phyloP scores from a whole-genome alignment of 352 stramenopile genomes.

The Globisporangium lucens region DNA sequence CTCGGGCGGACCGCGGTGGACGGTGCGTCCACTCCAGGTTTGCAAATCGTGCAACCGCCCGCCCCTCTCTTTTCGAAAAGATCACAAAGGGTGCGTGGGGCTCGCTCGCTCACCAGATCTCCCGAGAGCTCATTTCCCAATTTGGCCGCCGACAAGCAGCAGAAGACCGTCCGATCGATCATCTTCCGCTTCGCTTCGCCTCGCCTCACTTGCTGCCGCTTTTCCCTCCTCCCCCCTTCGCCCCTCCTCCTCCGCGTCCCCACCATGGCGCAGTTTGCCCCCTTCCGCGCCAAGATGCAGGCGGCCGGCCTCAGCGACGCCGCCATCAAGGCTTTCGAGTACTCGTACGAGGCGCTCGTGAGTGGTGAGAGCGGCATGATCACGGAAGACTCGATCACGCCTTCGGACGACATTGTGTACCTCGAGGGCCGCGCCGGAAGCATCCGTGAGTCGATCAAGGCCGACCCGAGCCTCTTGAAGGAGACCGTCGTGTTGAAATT shows the following conservation, averaged over 20 bases:
- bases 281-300: conserved; percentile 96
- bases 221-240: conserved; percentile 9
- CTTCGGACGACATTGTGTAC: conserved; percentile 77
- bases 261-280: conserved; percentile 61
- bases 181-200: conserved; percentile 12
- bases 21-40: too few species aligned
- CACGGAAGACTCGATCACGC: conserved; percentile 91
- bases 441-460: conserved; percentile 74
- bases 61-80: background rate
- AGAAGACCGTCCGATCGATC: conserved; percentile 4
- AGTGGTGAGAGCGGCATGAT: conserved; percentile 96
- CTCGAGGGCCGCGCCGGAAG: conserved; percentile 71
- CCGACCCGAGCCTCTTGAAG: conserved; percentile 69
- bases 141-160: conserved; percentile 17
- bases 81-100: background rate
- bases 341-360: conserved; percentile 95
- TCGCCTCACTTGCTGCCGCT: conserved; percentile 6
- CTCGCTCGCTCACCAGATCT: background rate
- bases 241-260: background rate
- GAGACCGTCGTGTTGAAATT: conserved; percentile 88
- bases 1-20: background rate
- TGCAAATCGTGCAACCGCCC: background rate
- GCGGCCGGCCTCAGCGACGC: conserved; percentile 92
- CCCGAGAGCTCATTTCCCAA: conserved; percentile 15
- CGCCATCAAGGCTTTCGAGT: conserved; percentile 97